Conservation (phyloP, 1,284 basidiomycete species). For the Ceratobasidium sp. region DNA sequence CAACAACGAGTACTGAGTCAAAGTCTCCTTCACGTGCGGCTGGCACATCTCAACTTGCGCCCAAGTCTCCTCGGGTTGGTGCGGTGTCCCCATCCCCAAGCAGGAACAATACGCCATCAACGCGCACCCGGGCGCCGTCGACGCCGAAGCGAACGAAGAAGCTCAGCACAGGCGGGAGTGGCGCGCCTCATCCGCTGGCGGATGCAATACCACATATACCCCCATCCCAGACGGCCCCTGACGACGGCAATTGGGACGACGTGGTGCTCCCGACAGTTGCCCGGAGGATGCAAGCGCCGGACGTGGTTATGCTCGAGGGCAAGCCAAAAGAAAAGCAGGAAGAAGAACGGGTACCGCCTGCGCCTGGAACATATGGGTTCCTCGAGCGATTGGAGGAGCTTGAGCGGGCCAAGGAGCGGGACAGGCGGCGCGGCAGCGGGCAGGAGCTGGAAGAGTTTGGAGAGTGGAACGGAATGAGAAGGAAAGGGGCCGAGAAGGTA, state of each 20-base stretch:
- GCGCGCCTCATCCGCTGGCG: slow-evolving; percentile 40
- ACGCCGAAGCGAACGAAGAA: slow-evolving; percentile 42
- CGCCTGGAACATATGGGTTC: slow-evolving; percentile 83
- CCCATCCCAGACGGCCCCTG: slow-evolving; percentile 50
- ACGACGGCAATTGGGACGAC: slow-evolving; percentile 58
- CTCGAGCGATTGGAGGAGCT: slow-evolving; percentile 54
- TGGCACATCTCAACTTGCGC: slow-evolving; percentile 29
- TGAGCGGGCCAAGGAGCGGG: slow-evolving; percentile 2
- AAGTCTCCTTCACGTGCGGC: slow-evolving; percentile 29
- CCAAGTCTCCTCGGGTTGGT: slow-evolving; percentile 25
- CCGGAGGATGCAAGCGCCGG: slow-evolving; percentile 71
- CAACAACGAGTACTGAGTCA: slow-evolving; percentile 1
- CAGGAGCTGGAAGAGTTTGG: slow-evolving; percentile 37
- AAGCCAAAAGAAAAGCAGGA: slow-evolving; percentile 70
- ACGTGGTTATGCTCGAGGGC: slow-evolving; percentile 52
- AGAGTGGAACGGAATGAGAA: slow-evolving; percentile 13
- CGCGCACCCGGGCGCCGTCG: slow-evolving; percentile 23
- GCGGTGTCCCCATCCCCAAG: slow-evolving; percentile 22
- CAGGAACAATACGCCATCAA: not conserved
- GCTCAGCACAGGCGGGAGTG: slow-evolving; percentile 30
- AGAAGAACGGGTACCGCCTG: slow-evolving; percentile 57
- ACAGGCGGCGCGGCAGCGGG: slow-evolving; percentile 21
- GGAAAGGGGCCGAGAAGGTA: slow-evolving; percentile 6
- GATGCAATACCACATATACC: slow-evolving; percentile 47
- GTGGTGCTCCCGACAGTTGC: slow-evolving; percentile 79